Conservation (phyloP, 1,139 yeast genomes). For the Tardiomyces digboiensis region DNA sequence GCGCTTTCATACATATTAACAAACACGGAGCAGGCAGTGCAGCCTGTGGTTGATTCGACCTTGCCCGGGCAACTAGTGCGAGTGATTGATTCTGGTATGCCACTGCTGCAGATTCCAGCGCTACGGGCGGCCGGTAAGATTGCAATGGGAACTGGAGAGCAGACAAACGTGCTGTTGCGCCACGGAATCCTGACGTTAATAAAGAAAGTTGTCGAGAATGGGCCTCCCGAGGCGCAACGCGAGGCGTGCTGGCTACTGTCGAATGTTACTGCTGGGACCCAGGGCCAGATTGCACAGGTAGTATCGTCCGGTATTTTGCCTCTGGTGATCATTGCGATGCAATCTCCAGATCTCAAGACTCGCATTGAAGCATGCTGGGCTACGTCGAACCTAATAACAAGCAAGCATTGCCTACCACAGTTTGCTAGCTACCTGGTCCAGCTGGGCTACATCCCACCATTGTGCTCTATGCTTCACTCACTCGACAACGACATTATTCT, state of each 20-base stretch:
- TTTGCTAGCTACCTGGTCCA: constrained; percentile 82
- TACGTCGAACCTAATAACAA: constrained; percentile 89
- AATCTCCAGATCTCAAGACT: constrained; percentile 82
- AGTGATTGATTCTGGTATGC: constrained; percentile 69
- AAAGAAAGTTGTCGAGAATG: constrained; percentile 65
- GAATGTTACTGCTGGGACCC: constrained; percentile 91
- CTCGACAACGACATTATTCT: constrained; percentile 89
- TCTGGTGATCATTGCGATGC: constrained; percentile 70
- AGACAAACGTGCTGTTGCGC: constrained; percentile 48
- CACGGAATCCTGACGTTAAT: constrained; percentile 74
- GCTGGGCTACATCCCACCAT: constrained; percentile 93
- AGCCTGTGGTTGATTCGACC: constrained; percentile 91
- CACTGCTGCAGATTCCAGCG: constrained; percentile 91
- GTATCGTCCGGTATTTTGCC: constrained; percentile 89
- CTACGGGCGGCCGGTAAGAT: constrained; percentile 94
- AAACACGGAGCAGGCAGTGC: constrained; percentile 85
- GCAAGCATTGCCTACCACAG: constrained; percentile 84
- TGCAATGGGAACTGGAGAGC: constrained; percentile 90
- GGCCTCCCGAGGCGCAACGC: constrained; percentile 85
- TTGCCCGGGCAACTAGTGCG: constrained; percentile 90
- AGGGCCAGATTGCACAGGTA: constrained; percentile 91
- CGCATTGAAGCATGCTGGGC: constrained; percentile 92
- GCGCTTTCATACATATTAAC: constrained; percentile 90
- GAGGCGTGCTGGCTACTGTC: constrained; percentile 98
- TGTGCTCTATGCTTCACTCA: constrained; percentile 78